Conservation (phyloP, 805 yeast species). For the Tetrapisispora taiwanensis region DNA sequence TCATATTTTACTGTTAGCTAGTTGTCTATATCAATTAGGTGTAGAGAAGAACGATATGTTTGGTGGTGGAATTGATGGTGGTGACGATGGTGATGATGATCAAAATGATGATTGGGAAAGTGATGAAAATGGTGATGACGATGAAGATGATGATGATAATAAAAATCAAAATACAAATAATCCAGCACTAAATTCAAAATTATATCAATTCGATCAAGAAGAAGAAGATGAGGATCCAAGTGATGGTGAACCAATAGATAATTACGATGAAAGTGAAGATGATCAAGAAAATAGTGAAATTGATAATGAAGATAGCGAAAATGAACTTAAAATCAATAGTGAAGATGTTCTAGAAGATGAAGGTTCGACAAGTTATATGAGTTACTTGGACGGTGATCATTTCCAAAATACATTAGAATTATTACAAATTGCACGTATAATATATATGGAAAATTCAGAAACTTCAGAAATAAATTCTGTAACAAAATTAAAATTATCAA, state of each 20-base stretch:
- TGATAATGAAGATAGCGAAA: slow-evolving; percentile 8
- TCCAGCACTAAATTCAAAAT: slow-evolving; percentile 21
- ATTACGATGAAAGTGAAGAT: slow-evolving; percentile 21
- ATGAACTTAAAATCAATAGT: slow-evolving; percentile 16
- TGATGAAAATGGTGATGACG: slow-evolving; percentile 7
- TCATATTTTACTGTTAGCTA: slow-evolving; percentile 1
- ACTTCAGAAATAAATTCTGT: not conserved
- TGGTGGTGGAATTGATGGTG: slow-evolving; percentile 30
- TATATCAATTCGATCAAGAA: slow-evolving; percentile 17
- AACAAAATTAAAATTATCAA: slow-evolving; percentile 45
- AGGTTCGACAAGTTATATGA: slow-evolving; percentile 5
- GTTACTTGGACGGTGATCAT: slow-evolving; percentile 13
- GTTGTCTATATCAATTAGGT: slow-evolving; percentile 4
- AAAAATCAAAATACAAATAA: slow-evolving; percentile 23
- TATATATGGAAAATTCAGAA: slow-evolving; percentile 16
- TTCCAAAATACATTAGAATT: slow-evolving; percentile 87
- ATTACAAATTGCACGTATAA: slow-evolving; percentile 58
- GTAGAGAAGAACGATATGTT: slow-evolving; percentile 7
- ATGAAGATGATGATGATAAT: not conserved
- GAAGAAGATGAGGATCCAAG: slow-evolving; percentile 20
- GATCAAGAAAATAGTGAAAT: slow-evolving; percentile 7
- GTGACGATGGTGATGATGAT: slow-evolving; percentile 6
- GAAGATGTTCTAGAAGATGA: slow-evolving; percentile 8
- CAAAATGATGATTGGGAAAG: slow-evolving; percentile 4
- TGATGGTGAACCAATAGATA: slow-evolving; percentile 21